phyloP scores from a whole-genome alignment of 1,284 basidiomycete species.

The Marasmius tenuissimus region DNA sequence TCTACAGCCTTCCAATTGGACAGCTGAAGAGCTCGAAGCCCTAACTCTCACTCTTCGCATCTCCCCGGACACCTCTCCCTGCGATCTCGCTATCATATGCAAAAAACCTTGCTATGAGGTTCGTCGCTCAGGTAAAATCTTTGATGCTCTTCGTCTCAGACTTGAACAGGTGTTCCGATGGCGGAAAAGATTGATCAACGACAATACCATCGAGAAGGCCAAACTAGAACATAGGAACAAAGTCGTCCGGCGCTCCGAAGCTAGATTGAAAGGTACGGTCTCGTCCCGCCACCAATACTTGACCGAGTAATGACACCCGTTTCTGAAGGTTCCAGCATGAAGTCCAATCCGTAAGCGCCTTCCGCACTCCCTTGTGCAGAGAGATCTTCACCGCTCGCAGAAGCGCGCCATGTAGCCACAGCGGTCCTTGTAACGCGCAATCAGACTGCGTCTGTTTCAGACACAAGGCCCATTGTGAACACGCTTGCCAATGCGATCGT shows the following conservation, averaged over 20 bases:
- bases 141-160: background rate
- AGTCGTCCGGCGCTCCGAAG: background rate
- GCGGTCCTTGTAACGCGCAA: conserved; percentile 34
- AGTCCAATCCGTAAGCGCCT: too few relatives aligned
- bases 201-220: background rate
- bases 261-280: background rate
- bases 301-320: too few relatives aligned
- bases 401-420: conserved; percentile 37
- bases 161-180: conserved; percentile 21
- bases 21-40: conserved; percentile 20
- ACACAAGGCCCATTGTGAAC: conserved; percentile 36
- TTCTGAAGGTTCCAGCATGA: too few relatives aligned
- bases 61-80: conserved; percentile 38
- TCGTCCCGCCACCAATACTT: background rate
- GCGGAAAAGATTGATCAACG: conserved; percentile 18
- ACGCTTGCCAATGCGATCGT: conserved; percentile 36
- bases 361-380: background rate
- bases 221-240: background rate
- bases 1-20: conserved; percentile 8
- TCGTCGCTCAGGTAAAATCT: background rate
- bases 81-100: conserved; percentile 43
- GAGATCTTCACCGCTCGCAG: conserved; percentile 21
- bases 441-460: conserved; percentile 33
- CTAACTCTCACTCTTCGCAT: conserved; percentile 31
- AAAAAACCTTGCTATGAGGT: conserved; percentile 46